Conservation (phyloP, 306 rosid species). For the Cucurbita moschata region DNA sequence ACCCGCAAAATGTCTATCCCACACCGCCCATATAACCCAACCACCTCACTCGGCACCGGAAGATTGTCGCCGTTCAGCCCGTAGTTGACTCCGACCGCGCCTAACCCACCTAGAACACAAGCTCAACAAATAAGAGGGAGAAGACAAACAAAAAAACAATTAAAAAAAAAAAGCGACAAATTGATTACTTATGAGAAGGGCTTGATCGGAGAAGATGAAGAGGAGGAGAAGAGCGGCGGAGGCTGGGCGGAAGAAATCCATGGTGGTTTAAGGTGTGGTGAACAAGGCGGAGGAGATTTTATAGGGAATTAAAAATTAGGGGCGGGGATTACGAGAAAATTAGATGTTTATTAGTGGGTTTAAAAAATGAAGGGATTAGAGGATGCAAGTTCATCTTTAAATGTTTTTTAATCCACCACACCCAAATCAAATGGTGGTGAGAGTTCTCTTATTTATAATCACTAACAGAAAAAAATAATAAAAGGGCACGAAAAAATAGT, state of each 20-base stretch:
- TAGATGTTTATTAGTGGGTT: background rate
- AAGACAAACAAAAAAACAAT: background rate
- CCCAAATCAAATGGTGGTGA: too few relatives aligned
- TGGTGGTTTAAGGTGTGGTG: background rate
- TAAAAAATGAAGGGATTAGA: background rate
- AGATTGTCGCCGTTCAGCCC: constrained; percentile 11
- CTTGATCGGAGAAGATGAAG: background rate
- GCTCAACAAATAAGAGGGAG: too few relatives aligned
- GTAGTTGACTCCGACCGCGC: background rate
- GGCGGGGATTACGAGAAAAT: background rate
- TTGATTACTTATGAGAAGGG: background rate
- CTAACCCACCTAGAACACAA: background rate
- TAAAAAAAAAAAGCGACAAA: too few relatives aligned
- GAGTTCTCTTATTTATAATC: too few relatives aligned
- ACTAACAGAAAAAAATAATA: too few relatives aligned
- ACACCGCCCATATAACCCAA: background rate
- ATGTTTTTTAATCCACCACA: too few relatives aligned
- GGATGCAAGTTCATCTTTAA: too few relatives aligned
- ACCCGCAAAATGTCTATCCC: background rate
- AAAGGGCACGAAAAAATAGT: too few relatives aligned
- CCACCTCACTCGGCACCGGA: background rate
- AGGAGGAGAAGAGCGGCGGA: too few relatives aligned
- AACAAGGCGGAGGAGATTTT: background rate
- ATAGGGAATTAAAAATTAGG: background rate
- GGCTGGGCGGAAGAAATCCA: background rate